These are phyloP conservation scores for Peribolospora baueri DNA, from an alignment of 768 basidiomycete species.

Conservation along the genomic window DNA sequence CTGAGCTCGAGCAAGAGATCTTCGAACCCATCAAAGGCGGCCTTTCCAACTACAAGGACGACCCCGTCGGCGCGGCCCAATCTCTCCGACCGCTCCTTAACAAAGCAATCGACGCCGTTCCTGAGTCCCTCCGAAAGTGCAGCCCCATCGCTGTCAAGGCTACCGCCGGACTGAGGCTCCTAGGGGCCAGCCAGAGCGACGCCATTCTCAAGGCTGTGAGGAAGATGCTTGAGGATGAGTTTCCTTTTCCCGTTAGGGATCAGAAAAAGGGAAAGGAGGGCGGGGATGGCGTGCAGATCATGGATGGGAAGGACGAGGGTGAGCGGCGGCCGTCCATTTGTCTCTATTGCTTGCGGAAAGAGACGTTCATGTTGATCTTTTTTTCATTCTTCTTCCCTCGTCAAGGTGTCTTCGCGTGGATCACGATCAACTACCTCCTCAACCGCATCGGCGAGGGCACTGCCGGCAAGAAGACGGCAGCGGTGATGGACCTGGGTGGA, in stretches of 20 bases:
- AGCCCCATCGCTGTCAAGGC: slow-evolving; percentile 81
- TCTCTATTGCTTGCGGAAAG: neutral
- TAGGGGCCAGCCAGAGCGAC: slow-evolving; percentile 36
- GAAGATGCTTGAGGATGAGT: slow-evolving; percentile 30
- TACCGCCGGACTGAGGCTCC: slow-evolving; percentile 58
- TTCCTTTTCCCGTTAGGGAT: slow-evolving; percentile 35
- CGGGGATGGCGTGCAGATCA: slow-evolving; percentile 49
- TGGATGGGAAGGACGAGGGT: slow-evolving; percentile 91
- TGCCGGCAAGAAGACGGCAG: slow-evolving; percentile 35
- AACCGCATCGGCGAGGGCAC: slow-evolving; percentile 38
- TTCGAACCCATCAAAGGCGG: slow-evolving; percentile 66
- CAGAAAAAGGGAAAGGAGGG: slow-evolving; percentile 16
- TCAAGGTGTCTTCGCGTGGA: slow-evolving; percentile 72
- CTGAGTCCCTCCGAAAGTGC: slow-evolving; percentile 36
- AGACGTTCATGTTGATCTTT: neutral
- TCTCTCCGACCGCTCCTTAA: slow-evolving; percentile 57
- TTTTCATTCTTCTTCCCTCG: neutral
- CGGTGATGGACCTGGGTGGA: slow-evolving; percentile 86
- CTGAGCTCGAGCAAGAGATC: slow-evolving; percentile 70
- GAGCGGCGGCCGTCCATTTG: slow-evolving; percentile 1
- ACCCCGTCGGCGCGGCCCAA: slow-evolving; percentile 45
- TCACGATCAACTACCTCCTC: slow-evolving; percentile 83
- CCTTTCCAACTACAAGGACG: slow-evolving; percentile 36
- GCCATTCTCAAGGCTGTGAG: slow-evolving; percentile 57
- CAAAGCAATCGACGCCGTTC: slow-evolving; percentile 55